Evolutionary conservation across 1,284 basidiomycete species (phyloP).

Genomic region (Rhodofomes roseus): DNA sequence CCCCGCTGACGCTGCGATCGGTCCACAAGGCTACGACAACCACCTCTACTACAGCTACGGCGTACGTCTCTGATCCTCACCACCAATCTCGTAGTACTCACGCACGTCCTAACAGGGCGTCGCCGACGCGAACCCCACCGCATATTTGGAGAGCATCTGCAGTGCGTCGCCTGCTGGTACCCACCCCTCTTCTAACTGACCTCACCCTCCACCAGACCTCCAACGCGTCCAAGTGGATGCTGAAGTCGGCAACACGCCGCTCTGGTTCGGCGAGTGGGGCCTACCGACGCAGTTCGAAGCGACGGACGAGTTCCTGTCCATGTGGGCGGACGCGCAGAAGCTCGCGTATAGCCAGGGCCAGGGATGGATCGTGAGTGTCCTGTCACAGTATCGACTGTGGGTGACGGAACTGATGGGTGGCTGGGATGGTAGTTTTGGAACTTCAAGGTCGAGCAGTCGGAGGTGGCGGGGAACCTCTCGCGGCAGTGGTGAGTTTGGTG

Average conservation of each 20-base stretch:
- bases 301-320: conserved; percentile 54
- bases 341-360: conserved; percentile 54
- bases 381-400: background rate
- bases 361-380: conserved; percentile 63
- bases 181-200: background rate
- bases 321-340: conserved; percentile 83
- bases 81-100: background rate
- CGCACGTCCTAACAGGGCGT: conserved; percentile 48
- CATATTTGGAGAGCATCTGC: conserved; percentile 67
- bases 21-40: conserved; percentile 73
- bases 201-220: conserved; percentile 37
- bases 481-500: conserved; percentile 48
- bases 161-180: conserved; percentile 40
- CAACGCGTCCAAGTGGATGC: conserved; percentile 46
- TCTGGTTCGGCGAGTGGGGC: conserved; percentile 62
- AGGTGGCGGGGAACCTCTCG: conserved; percentile 42
- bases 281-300: conserved; percentile 65
- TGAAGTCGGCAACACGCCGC: conserved; percentile 44
- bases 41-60: conserved; percentile 79
- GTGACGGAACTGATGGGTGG: background rate
- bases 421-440: conserved; percentile 60
- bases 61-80: conserved; percentile 30
- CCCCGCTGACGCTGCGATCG: conserved; percentile 61
- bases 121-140: conserved; percentile 55
- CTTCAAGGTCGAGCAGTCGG: conserved; percentile 66